Percentiles rank a stretch among this genome's conserved stretches.
Conservation (phyloP, 2,329 filamentous ascomycete genomes). For the Mycosphaerella sp. region DNA sequence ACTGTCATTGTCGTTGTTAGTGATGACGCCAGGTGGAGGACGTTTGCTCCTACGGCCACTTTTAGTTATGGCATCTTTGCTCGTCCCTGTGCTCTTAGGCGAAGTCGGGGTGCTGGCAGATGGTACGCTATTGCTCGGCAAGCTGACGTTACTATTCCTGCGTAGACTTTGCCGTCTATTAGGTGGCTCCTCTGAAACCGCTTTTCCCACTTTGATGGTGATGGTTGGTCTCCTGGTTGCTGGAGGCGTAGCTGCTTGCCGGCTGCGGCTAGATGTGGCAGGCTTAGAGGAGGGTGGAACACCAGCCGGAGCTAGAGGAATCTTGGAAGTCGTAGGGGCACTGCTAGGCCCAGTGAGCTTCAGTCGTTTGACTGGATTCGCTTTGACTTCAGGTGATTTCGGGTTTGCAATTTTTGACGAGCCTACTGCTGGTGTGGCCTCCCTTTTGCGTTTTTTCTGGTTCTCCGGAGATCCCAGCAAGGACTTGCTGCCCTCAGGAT, state of each 20-base stretch:
- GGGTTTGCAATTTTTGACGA: slow-evolving; percentile 13
- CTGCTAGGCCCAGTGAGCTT: slow-evolving; percentile 26
- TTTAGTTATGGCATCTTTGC: slow-evolving; percentile 17
- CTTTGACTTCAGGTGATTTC: slow-evolving; percentile 11
- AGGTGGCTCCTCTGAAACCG: slow-evolving; percentile 45
- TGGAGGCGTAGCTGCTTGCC: slow-evolving; percentile 27
- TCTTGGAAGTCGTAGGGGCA: slow-evolving; percentile 21
- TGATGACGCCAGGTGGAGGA: slow-evolving; percentile 67
- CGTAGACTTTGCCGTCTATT: slow-evolving; percentile 38
- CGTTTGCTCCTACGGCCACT: slow-evolving; percentile 54
- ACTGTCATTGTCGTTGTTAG: slow-evolving; percentile 45
- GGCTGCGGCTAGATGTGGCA: slow-evolving; percentile 17
- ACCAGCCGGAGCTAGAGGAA: slow-evolving; percentile 42
- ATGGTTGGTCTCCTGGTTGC: slow-evolving; percentile 32
- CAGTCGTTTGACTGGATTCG: slow-evolving; percentile 32
- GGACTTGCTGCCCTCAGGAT: slow-evolving; percentile 5
- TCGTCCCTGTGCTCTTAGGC: slow-evolving; percentile 14
- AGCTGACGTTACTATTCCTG: slow-evolving; percentile 42
- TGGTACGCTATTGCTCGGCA: slow-evolving; percentile 29
- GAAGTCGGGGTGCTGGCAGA: slow-evolving; percentile 18
- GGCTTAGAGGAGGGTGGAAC: slow-evolving; percentile 31
- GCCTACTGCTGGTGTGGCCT: slow-evolving; percentile 26
- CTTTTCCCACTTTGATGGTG: slow-evolving; percentile 38
- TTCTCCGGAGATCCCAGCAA: slow-evolving; percentile 17
- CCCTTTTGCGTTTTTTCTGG: slow-evolving; percentile 51